Evolutionary conservation across 345 rosid genomes (phyloP).

Genomic region (Bruguiera sexangula): DNA sequence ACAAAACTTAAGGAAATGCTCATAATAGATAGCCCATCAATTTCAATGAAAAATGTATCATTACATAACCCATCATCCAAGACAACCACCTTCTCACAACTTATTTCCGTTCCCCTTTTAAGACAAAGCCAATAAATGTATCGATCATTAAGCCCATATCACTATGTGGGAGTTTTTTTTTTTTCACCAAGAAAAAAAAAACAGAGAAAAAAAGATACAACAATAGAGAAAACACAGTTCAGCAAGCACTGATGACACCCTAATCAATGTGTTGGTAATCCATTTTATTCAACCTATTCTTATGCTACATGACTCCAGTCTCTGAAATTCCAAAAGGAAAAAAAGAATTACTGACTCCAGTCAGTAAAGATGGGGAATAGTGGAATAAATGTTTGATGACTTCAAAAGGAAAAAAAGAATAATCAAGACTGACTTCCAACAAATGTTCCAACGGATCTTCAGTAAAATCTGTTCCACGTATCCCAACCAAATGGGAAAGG

Average conservation of each 20-base stretch:
- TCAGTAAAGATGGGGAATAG: constrained; percentile 47
- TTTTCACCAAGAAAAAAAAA: not conserved
- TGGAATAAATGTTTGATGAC: constrained; percentile 33
- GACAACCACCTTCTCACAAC: constrained; percentile 32
- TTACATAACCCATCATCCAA: constrained; percentile 41
- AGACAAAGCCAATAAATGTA: constrained; percentile 35
- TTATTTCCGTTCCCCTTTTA: constrained; percentile 35
- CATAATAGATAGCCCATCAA: constrained; percentile 19
- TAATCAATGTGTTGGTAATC: constrained; percentile 44
- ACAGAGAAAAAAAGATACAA: constrained; percentile 1
- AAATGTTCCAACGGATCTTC: constrained; percentile 52
- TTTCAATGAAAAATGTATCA: constrained; percentile 33
- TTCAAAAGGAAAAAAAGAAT: constrained; percentile 13
- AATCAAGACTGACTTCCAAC: constrained; percentile 37
- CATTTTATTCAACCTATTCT: constrained; percentile 51
- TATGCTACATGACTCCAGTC: constrained; percentile 42
- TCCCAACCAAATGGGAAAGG: constrained; percentile 39
- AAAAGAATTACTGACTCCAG: constrained; percentile 10
- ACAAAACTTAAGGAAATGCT: constrained; percentile 20
- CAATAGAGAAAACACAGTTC: constrained; percentile 12
- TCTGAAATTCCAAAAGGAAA: constrained; percentile 21
- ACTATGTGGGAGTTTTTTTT: constrained; percentile 32
- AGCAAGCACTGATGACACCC: constrained; percentile 39
- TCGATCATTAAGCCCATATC: constrained; percentile 37
- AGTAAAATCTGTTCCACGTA: constrained; percentile 47